Base-by-base conservation (phyloP, 2,329 filamentous ascomycete genomes). In the Diaporthe sp. region DNA sequence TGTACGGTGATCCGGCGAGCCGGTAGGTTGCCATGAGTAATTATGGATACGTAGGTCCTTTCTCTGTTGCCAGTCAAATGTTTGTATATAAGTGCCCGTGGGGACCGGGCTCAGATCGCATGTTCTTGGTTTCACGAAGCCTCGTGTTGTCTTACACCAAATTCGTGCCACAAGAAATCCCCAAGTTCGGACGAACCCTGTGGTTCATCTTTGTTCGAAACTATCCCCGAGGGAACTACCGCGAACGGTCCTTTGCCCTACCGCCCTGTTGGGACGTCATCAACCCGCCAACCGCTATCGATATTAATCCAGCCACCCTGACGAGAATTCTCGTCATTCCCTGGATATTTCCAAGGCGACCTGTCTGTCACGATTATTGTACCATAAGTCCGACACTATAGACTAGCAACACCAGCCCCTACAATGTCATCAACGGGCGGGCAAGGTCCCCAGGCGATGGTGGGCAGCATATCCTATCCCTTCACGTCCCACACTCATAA, bases 211-310 rank as follows among this genome's bases (percentile, higher is more conserved):
- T 44, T 31, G 49, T 73, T 42, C 25, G 53, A 68, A 15, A n/a
- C 46, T 68, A 68, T 68, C n/a, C n/a, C 12, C n/a, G 19, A 39
- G 19, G 31, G 44, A 7, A 69, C 65, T 42, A 55, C 65, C 49
- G 65, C 49, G 65, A 69, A 69, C 65, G 65, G 65, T 34, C 65
- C 49, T 15, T 69, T 69, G 65, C 49, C 34, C 34, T 55, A 22
- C n/a, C 28, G 53, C 25, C 53, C 28, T 19, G 17, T 49, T 31
- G 17, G 39, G 65, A 42, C n/a, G 44, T 22, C 65, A 53, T 19
- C 15, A 42, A n/a, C 13, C 49, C 15, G 49, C 49, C 65, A 13
- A n/a, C 34, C n/a, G n/a, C 34, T 9, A 22, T 28, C 13, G 13
- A 22, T 17, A 55, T 42, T 55, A n/a, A 55, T 25, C 25, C 25